A percentile compares a stretch with the other conserved stretches of the same genome.
Evolutionary conservation across 805 yeast species (phyloP).

Genomic region (Diddensiella santjacobensis): DNA sequence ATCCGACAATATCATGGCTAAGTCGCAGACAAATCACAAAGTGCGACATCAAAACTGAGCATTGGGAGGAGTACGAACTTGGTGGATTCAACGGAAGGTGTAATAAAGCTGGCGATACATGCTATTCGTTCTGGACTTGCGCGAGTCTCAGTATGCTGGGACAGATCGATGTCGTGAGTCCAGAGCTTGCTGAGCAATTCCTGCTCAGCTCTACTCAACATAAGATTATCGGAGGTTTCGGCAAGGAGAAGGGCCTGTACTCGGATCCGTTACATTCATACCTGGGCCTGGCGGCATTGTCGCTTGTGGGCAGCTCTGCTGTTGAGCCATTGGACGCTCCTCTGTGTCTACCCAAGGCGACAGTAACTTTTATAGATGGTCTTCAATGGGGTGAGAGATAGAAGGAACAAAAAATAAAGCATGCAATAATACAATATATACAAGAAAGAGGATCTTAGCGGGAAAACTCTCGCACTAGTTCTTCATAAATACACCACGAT

Average conservation of each 20-base stretch:
- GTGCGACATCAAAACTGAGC: not conserved
- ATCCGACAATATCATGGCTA: slow-evolving; percentile 52
- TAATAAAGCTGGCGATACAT: slow-evolving; percentile 81
- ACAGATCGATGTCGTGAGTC: slow-evolving; percentile 34
- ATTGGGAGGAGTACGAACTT: slow-evolving; percentile 11
- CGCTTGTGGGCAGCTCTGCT: slow-evolving; percentile 30
- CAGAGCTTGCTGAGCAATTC: slow-evolving; percentile 38
- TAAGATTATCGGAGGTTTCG: slow-evolving; percentile 68
- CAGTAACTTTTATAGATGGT: slow-evolving; percentile 19
- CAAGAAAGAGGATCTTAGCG: slow-evolving; percentile 3
- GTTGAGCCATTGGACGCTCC: slow-evolving; percentile 30
- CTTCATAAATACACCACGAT: slow-evolving; percentile 97
- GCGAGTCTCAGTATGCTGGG: slow-evolving; percentile 52
- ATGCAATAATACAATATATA: slow-evolving; percentile 9
- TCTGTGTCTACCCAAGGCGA: slow-evolving; percentile 29
- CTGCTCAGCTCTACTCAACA: slow-evolving; percentile 58
- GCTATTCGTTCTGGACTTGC: slow-evolving; percentile 82
- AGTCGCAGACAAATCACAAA: slow-evolving; percentile 56
- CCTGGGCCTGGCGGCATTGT: slow-evolving; percentile 48
- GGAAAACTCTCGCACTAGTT: slow-evolving; percentile 45
- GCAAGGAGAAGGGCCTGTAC: slow-evolving; percentile 53
- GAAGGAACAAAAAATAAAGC: no score
- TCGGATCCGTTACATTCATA: slow-evolving; percentile 67
- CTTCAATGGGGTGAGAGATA: slow-evolving; percentile 5
- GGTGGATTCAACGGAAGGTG: slow-evolving; percentile 88